Base-by-base conservation (phyloP, 345 rosid genomes). In the Melaleuca alternifolia region DNA sequence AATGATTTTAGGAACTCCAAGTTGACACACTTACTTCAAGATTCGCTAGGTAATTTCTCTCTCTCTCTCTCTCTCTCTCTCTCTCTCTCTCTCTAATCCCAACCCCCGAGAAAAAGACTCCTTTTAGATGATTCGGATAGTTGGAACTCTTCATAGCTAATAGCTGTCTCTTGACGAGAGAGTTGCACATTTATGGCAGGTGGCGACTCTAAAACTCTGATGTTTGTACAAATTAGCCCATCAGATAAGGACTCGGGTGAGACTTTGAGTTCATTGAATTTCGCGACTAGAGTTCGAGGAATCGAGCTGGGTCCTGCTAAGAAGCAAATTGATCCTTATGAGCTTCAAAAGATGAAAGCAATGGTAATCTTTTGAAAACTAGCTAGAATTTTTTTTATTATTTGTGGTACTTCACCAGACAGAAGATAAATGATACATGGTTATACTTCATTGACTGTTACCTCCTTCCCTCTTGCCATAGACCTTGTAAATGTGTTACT, bases 141-240 rank as follows among this genome's bases (percentile, higher is more conserved):
- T 37, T 71, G 48, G 7, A 71, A 37, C 48, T 71, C 48, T 37
- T 71, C 81, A 18, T 71, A 41, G 20, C 8, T 37, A 71, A 71
- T 71, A 71, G 79, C 7, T 54, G 13, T 41, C 79, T 71, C 46
- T 71, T 37, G 81, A 71, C 37, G 48, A 37, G 48, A 71, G 81
- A 1, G 81, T 37, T 37, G 81, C 20, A 37, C 81, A 37, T 37
- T 11, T 18, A 84, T 28, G 51, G 50, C 93, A 96, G 99, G 99
- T 81, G 99, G 99, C 84, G 97, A 95, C 91, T 94, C 99, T 83
- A 96, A 96, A 87, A 96, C 99, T 21, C 86, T 94, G 88, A 95
- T 96, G 99, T 94, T 95, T 90, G 98, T 96, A 87, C 99, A 96
- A 92, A 96, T 96, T 77, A 95, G 98, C 90, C 99, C 99, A 76